Conservation (phyloP, 371 early-diverging fungal species). For the Chytridium lagenaria region DNA sequence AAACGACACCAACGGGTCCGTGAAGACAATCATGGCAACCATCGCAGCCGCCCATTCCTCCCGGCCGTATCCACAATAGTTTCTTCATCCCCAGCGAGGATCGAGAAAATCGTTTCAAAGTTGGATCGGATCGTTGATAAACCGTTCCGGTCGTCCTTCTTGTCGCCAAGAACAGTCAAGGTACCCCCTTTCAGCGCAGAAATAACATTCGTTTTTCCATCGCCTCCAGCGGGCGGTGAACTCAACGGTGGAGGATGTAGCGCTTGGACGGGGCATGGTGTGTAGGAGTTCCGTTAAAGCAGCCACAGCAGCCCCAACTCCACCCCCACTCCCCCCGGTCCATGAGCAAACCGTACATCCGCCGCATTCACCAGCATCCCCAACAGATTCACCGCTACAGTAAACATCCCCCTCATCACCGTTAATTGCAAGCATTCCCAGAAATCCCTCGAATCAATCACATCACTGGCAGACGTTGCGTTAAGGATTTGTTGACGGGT, state of each 20-base stretch:
- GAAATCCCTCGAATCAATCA: neutral
- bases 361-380: neutral
- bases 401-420: neutral
- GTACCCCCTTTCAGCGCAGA: neutral
- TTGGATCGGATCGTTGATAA: neutral
- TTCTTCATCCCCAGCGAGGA: conserved; percentile 5
- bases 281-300: neutral
- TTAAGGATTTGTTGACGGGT: neutral
- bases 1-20: neutral
- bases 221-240: conserved; percentile 1
- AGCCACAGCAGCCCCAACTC: neutral
- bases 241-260: neutral
- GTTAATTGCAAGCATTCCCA: neutral
- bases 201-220: conserved; percentile 1
- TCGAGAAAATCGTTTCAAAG: conserved; percentile 1
- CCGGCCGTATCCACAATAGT: conserved; percentile 1
- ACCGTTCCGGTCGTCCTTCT: neutral
- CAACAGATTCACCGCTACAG: neutral
- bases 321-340: neutral
- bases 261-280: conserved; percentile 13
- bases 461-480: neutral
- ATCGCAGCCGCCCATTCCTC: conserved; percentile 16
- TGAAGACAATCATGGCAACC: conserved; percentile 3
- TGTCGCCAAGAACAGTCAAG: neutral
- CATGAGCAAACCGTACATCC: neutral